These are phyloP conservation scores for Bacterosira constricta DNA, from an alignment of 108 stramenopile genomes.

Conservation along the genomic window DNA sequence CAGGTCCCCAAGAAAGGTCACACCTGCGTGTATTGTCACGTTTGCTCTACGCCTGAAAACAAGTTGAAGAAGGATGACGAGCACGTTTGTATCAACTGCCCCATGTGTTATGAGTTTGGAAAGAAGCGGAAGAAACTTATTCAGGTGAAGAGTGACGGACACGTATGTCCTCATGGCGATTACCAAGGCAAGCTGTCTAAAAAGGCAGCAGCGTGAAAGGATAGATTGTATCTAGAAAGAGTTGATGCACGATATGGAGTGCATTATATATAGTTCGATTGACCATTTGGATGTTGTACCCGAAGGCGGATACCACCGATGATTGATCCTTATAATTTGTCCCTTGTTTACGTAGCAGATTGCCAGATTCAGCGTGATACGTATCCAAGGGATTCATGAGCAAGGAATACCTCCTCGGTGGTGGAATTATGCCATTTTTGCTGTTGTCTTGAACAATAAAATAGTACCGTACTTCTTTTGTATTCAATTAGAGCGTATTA, in stretches of 20 bases:
- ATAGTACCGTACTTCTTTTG: too few relatives aligned
- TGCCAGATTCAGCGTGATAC: too few relatives aligned
- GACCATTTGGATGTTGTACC: neutral
- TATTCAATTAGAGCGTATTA: too few relatives aligned
- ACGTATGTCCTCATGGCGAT: conserved; percentile 12
- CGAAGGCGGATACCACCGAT: too few relatives aligned
- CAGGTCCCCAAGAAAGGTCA: conserved; percentile 28
- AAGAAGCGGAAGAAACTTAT: conserved; percentile 38
- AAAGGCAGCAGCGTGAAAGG: too few relatives aligned
- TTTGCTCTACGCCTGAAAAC: conserved; percentile 28
- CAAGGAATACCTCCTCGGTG: too few relatives aligned
- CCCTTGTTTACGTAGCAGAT: neutral
- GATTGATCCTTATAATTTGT: too few relatives aligned
- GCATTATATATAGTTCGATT: neutral
- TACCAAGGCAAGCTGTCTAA: neutral
- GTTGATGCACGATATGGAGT: too few relatives aligned
- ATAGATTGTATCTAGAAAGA: too few relatives aligned
- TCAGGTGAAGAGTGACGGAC: conserved; percentile 9
- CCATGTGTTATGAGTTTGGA: conserved; percentile 18
- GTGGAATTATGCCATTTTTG: too few relatives aligned
- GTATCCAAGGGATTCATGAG: too few relatives aligned
- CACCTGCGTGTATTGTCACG: conserved; percentile 22
- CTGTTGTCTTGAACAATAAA: too few relatives aligned
- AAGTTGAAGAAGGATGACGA: conserved; percentile 15
- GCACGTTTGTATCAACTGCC: conserved; percentile 18